Evolutionary conservation across 768 basidiomycete species (phyloP), one percentile per base, ranked within the genome.

Genomic region (Mrakia frigida): DNA sequence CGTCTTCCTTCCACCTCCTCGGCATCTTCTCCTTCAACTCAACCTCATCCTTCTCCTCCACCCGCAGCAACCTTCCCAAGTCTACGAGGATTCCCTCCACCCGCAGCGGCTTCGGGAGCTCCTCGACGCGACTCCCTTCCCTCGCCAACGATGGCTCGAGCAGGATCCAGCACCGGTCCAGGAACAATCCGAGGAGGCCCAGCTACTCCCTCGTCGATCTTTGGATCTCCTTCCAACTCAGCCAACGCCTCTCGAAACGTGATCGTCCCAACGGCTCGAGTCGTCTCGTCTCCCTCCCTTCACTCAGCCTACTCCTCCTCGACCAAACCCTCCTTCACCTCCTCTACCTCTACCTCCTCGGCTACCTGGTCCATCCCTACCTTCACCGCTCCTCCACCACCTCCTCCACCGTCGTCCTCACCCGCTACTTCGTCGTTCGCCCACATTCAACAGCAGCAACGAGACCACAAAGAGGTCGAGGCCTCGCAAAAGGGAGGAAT

Each of bases 381-480:
- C 6, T 80, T 82, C 71, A 75, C 80, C 28, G 74, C 81, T 13
- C 74, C 79, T 6, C 78, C 69, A 41, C 73, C 77, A 21, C 72
- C 75, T 23, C 59, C 74, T 77, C 46, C 72, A 65, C 83, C 86
- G 0, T 85, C 87, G 0, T 86, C 89, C 84, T 9, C 84, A 11
- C 56, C 79, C 21, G 75, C 79, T 2, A 60, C 78, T 14, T 79
- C 82, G 0, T 79, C 83, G 6, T 79, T 82, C 14, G 79, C 86
- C 70, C 11, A 90, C n/a, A 97, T 97, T 71, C 94, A 96, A 82
- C 86, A 89, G 81, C 85, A 89, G 61, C 91, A 94, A 82, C 86
- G 87, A 59, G 87, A 89, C 77, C 79, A 77, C 16, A 79, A 79
- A 3, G 88, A 89, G 75, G 37, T 85, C 84, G 78, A 79, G 80